Base-by-base conservation (phyloP, 352 stramenopile species). In the Phytopythium helicoides region DNA sequence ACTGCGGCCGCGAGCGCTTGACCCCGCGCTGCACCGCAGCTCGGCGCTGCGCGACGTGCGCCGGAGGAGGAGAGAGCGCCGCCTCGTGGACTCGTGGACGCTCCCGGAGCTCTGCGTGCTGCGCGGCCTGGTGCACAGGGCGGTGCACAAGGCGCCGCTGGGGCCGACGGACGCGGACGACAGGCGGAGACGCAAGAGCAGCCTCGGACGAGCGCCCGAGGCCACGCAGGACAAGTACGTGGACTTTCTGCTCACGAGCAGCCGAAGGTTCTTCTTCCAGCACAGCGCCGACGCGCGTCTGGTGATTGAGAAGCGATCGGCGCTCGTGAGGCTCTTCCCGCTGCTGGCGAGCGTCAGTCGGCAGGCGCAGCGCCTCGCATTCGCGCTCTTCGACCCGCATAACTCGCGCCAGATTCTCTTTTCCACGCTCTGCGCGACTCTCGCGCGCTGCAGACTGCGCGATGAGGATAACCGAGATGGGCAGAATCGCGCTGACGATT, bases 251-350 rank as follows among this genome's bases (percentile, higher is more conserved):
- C 47, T 77, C 10, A 62, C 60, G 18, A 49, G 49, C 33, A 73
- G 57, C 40, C 66, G 58, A 25, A 66, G 71, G n/a, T 63, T 71
- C 39, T 72, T 75, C 44, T 87, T 85, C 49, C 66, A 57, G 19
- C 59, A 68, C 15, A 38, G 45, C 8, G 59, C 74, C 8, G 70
- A 92, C 54, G 36, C 52, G 41, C 67, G 81, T 3, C 61, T 92
- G 34, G 52, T 48, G 26, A 55, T 92, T 10, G 59, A 46, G 39
- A 55, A 54, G 22, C 68, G 74, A 16, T 63, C 65, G 23, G 70
- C 71, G 41, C 68, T 92, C n/a, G 52, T 72, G 42, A 68, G 66
- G 45, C 64, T 92, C 15, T 92, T 89, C 45, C 78, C 81, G 18
- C 42, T 73, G 42, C 49, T 92, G 14, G 33, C 37, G 12, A 19